phyloP scores from a whole-genome alignment of 495 filamentous ascomycete genomes.

The Rhypophila decipiens region DNA sequence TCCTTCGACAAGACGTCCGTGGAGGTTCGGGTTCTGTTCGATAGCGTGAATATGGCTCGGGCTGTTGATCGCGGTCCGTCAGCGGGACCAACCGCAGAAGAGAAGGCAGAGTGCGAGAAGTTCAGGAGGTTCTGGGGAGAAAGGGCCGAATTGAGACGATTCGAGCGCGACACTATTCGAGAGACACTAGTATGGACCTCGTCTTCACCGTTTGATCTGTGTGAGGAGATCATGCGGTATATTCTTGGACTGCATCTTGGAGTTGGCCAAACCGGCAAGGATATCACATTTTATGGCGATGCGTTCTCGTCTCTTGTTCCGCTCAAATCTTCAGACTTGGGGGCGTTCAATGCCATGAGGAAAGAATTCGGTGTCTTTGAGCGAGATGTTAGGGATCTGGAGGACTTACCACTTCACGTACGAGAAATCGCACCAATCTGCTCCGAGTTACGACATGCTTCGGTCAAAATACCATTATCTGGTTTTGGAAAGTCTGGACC shows the following conservation, averaged over 20 bases:
- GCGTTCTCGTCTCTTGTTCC: conserved; percentile 53
- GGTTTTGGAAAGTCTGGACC: conserved; percentile 28
- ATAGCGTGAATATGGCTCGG: conserved; percentile 62
- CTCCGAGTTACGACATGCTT: conserved; percentile 67
- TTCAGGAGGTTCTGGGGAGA: conserved; percentile 75
- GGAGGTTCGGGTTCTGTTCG: conserved; percentile 61
- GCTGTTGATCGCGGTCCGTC: conserved; percentile 79
- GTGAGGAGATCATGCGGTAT: conserved; percentile 73
- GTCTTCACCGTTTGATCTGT: conserved; percentile 50
- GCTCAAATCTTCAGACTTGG: conserved; percentile 32
- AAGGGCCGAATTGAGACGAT: conserved; percentile 66
- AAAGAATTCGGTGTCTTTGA: conserved; percentile 64
- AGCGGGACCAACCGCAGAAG: conserved; percentile 51
- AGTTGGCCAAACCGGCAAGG: conserved; percentile 34
- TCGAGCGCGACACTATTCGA: conserved; percentile 65
- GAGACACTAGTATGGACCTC: conserved; percentile 80
- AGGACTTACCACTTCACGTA: conserved; percentile 73
- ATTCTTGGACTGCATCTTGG: conserved; percentile 59
- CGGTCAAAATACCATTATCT: conserved; percentile 46
- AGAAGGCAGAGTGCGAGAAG: conserved; percentile 58
- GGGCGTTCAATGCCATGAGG: conserved; percentile 46
- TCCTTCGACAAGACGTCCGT: conserved; percentile 28
- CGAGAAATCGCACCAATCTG: conserved; percentile 68
- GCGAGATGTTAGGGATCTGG: conserved; percentile 63
- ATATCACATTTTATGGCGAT: conserved; percentile 55